phyloP scores from a whole-genome alignment of 306 rosid species.

The Ammopiptanthus mongolicus region DNA sequence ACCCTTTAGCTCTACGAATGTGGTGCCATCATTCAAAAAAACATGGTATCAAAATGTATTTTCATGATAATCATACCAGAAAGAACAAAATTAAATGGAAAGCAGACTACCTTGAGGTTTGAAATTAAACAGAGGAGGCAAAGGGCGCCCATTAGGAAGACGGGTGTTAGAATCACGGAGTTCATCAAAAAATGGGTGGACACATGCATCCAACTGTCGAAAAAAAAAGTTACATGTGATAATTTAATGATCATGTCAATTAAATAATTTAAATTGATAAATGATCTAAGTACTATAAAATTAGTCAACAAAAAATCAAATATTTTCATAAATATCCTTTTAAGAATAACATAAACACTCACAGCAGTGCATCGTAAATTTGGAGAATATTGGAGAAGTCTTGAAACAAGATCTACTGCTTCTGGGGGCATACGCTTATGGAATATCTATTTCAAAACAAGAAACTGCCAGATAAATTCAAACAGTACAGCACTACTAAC shows the following conservation, averaged over 20 bases:
- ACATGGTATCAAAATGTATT: neutral
- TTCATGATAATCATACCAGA: neutral
- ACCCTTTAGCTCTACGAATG: slow-evolving; percentile 53
- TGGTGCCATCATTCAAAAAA: neutral
- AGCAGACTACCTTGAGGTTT: slow-evolving; percentile 53
- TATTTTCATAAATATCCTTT: neutral
- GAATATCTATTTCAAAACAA: slow-evolving; percentile 40
- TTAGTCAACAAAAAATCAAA: neutral
- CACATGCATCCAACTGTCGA: slow-evolving; percentile 49
- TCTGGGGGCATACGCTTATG: too few relatives aligned
- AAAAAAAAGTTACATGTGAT: too few relatives aligned
- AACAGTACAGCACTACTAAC: neutral
- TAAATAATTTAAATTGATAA: too few relatives aligned
- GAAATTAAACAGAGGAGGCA: slow-evolving; percentile 69
- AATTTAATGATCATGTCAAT: too few relatives aligned
- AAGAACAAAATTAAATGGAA: neutral
- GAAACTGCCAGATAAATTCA: neutral
- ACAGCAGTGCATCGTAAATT: slow-evolving; percentile 61
- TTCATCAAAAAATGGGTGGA: slow-evolving; percentile 62
- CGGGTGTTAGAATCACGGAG: slow-evolving; percentile 59
- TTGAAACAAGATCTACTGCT: too few relatives aligned
- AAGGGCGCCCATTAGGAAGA: slow-evolving; percentile 56
- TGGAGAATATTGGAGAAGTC: slow-evolving; percentile 72
- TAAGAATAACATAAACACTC: slow-evolving; percentile 18
- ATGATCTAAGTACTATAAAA: too few relatives aligned